Conservation (phyloP, 2,329 filamentous ascomycete genomes). For the Trichophyton benhamiae region DNA sequence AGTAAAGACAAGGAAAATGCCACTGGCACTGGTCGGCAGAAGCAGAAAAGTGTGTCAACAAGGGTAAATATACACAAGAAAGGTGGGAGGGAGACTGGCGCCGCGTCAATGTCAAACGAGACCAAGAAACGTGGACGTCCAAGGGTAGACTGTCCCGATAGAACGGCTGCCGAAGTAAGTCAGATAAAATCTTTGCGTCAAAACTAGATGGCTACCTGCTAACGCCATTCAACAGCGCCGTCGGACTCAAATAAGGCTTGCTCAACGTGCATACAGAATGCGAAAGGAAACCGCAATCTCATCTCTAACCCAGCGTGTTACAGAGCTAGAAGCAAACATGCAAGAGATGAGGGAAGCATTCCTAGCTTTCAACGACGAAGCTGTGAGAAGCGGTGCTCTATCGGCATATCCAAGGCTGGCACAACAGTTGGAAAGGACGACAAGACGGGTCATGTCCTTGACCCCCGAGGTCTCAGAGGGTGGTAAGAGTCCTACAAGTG, state of each 20-base stretch:
- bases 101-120: not conserved
- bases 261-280: slow-evolving; percentile 71
- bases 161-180: slow-evolving; percentile 67
- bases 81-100: not conserved
- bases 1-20: not conserved
- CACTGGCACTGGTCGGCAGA: not conserved
- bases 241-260: slow-evolving; percentile 73
- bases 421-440: slow-evolving; percentile 44
- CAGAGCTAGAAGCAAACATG: slow-evolving; percentile 54
- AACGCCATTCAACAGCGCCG: slow-evolving; percentile 46
- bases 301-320: slow-evolving; percentile 57
- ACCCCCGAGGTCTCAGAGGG: slow-evolving; percentile 16
- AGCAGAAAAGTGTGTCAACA: not conserved
- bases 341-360: slow-evolving; percentile 65
- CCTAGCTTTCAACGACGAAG: slow-evolving; percentile 51
- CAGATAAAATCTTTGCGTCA: not conserved
- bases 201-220: not conserved
- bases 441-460: slow-evolving; percentile 46
- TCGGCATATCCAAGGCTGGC: slow-evolving; percentile 46
- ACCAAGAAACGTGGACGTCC: slow-evolving; percentile 57
- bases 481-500: not conserved
- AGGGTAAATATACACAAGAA: not conserved
- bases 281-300: slow-evolving; percentile 73
- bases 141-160: slow-evolving; percentile 61
- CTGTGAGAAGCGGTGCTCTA: slow-evolving; percentile 46